phyloP scores from a whole-genome alignment of 2,329 filamentous ascomycete species.

The Ophiostoma novo-ulmi region DNA sequence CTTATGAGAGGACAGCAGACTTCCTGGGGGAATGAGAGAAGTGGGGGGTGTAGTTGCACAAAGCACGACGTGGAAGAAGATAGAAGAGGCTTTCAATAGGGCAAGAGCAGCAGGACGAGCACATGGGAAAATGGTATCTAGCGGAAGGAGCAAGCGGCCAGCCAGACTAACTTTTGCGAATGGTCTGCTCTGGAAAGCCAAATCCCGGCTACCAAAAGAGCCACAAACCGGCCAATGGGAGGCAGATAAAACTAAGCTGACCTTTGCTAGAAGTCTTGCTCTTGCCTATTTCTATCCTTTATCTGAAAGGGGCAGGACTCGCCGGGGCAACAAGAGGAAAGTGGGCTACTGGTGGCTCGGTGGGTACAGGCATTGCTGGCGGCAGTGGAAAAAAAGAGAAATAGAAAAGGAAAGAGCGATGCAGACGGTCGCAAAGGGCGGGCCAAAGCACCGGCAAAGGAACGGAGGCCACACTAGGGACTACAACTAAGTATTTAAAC shows the following conservation, averaged over 20 bases:
- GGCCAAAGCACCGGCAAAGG: conserved; percentile 18
- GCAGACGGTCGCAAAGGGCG: background rate
- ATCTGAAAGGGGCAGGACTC: conserved; percentile 22
- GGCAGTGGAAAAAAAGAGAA: conserved; percentile 19
- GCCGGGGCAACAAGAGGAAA: conserved; percentile 20
- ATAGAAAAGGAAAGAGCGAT: background rate
- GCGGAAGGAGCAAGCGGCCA: conserved; percentile 4
- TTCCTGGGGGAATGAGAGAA: conserved; percentile 12
- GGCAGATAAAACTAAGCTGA: conserved; percentile 18
- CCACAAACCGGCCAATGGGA: conserved; percentile 20
- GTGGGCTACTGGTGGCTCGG: conserved; percentile 5
- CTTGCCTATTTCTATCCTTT: conserved; percentile 16
- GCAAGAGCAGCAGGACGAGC: background rate
- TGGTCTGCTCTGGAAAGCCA: conserved; percentile 18
- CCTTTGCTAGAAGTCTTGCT: conserved; percentile 9
- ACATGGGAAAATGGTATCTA: background rate
- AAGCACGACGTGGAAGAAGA: conserved; percentile 8
- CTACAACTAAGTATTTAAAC: background rate
- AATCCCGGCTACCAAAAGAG: conserved; percentile 22
- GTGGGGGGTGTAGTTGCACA: conserved; percentile 7
- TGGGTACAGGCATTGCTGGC: conserved; percentile 17
- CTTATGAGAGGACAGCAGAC: background rate
- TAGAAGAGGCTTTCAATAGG: conserved; percentile 10
- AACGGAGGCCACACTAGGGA: conserved; percentile 2
- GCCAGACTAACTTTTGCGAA: conserved; percentile 14